A percentile compares a stretch with the other conserved stretches of the same genome.
Evolutionary conservation across 805 yeast species (phyloP).

Genomic region (Metschnikowia dekortorum): DNA sequence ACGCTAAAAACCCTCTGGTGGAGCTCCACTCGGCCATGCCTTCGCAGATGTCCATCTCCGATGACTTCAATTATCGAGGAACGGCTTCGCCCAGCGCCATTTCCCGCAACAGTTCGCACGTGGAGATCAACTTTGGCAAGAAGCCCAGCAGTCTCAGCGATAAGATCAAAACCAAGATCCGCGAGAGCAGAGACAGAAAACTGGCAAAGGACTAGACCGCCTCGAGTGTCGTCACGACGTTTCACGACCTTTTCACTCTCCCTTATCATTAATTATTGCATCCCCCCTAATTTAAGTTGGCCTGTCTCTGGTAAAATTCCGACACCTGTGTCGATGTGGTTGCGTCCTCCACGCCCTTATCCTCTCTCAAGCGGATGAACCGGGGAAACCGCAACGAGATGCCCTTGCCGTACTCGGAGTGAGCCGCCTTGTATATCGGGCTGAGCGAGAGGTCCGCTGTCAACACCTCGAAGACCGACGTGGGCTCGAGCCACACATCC

Average conservation of each 20-base stretch:
- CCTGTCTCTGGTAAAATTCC: conserved; percentile 77
- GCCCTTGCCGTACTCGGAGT: conserved; percentile 69
- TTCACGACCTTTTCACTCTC: too few relatives aligned
- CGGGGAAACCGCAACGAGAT: conserved; percentile 86
- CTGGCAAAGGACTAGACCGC: background rate
- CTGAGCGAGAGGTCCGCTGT: conserved; percentile 88
- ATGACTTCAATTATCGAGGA: conserved; percentile 24
- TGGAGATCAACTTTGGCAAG: conserved; percentile 31
- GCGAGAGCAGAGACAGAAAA: conserved; percentile 29
- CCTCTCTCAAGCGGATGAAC: conserved; percentile 78
- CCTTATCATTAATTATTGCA: background rate
- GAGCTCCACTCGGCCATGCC: conserved; percentile 13
- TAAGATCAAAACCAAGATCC: conserved; percentile 32
- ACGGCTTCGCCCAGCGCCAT: conserved; percentile 11
- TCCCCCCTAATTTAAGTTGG: conserved; percentile 27
- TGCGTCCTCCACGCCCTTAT: conserved; percentile 80
- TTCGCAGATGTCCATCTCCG: conserved; percentile 24
- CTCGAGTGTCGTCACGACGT: too few relatives aligned
- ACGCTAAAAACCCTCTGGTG: conserved; percentile 16
- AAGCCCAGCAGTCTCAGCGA: conserved; percentile 20
- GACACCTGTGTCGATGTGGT: conserved; percentile 80
- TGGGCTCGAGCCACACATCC: conserved; percentile 94
- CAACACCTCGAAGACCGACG: conserved; percentile 75
- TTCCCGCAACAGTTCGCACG: conserved; percentile 23
- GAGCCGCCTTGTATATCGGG: conserved; percentile 86